Base-by-base conservation (phyloP, 257 asterid species). In the Gentiana macrophylla region DNA sequence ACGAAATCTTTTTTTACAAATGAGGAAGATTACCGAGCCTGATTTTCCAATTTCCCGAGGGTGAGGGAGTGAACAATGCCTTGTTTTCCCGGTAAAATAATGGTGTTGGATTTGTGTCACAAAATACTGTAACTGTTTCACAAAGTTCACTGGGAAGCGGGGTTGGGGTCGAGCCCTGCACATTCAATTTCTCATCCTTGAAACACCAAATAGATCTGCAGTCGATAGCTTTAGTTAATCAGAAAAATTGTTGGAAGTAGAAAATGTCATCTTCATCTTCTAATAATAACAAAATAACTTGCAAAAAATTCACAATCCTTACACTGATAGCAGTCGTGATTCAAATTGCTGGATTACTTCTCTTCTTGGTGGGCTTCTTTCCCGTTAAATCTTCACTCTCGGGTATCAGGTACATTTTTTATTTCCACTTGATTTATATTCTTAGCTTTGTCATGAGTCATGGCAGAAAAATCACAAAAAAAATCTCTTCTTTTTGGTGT, bases 331-430 rank as follows among this genome's bases (percentile, higher is more conserved):
- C 90, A 15, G 81, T 84, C 48, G 37, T 71, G 8, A 64, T 89
- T 59, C 97, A 89, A 77, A 65, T 81, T 2, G 50, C 76, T 53
- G 97, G 97, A 12, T 78, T 89, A 32, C 75, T 62, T 55, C 75
- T 81, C 57, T 89, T 89, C 75, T 76, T 86, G 52, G 55, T 67
- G 62, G 95, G 86, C 24, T 89, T 89, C 70, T 89, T 89, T 62
- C 95, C 95, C 51, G 86, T 77, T 56, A 89, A 86, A 70, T 79
- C 97, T 50, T 66, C 90, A 60, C 94, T 86, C 55, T 69, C 94
- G 13, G 94, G 97, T 55, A 53, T 76, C 66, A 86, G 92, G 97
- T 84, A 62, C 36, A 57, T 5, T 13, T 47, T 4, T 32, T 8
- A 10, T 33, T 3, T 12, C 1, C 53, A 3, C 44, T 58, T 32